Evolutionary conservation across 495 filamentous ascomycete genomes (phyloP).

Genomic region (Rostrohypoxylon terebratum): DNA sequence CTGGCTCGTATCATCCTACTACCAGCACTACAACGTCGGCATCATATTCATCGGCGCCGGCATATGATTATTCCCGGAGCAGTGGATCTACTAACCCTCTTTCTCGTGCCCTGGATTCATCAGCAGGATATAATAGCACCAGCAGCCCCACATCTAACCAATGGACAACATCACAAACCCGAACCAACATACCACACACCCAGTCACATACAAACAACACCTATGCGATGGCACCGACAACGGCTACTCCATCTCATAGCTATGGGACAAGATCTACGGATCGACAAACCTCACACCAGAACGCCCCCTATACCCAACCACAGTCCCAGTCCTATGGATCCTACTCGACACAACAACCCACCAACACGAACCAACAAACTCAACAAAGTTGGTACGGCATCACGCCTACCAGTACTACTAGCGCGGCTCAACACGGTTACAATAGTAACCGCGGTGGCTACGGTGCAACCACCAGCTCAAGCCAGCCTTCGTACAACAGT

Average conservation of each 20-base stretch:
- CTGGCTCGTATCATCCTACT: conserved; percentile 43
- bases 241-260: conserved; percentile 29
- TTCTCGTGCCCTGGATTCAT: conserved; percentile 38
- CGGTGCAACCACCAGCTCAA: conserved; percentile 15
- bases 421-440: conserved; percentile 34
- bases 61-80: conserved; percentile 44
- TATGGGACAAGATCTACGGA: conserved; percentile 39
- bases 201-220: conserved; percentile 31
- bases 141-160: conserved; percentile 26
- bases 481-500: conserved; percentile 27
- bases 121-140: conserved; percentile 31
- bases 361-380: conserved; percentile 37
- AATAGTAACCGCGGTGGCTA: conserved; percentile 37
- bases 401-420: conserved; percentile 27
- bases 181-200: conserved; percentile 26
- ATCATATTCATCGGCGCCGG: conserved; percentile 37
- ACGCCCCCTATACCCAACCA: conserved; percentile 37
- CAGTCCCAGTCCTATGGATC: conserved; percentile 39
- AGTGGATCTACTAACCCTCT: conserved; percentile 39
- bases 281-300: conserved; percentile 23
- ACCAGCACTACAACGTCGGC: conserved; percentile 36
- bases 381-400: conserved; percentile 48
- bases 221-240: conserved; percentile 36
- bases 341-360: conserved; percentile 39
- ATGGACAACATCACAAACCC: conserved; percentile 45